phyloP scores from a whole-genome alignment of 345 rosid species.

The Limnanthes douglasii region DNA sequence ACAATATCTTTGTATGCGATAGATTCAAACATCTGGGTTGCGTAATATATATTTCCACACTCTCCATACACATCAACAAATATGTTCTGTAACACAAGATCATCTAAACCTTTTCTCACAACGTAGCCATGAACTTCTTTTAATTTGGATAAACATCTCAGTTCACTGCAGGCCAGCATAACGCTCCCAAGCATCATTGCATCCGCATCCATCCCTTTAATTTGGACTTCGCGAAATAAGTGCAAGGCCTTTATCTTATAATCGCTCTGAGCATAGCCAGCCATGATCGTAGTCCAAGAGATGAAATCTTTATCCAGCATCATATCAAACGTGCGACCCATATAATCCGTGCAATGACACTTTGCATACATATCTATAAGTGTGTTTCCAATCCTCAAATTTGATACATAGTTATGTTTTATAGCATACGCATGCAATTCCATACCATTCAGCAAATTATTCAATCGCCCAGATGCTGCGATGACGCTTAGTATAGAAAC shows the following conservation, averaged over 20 bases:
- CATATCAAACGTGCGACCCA: constrained; percentile 34
- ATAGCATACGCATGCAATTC: constrained; percentile 66
- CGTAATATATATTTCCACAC: constrained; percentile 39
- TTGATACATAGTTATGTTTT: constrained; percentile 34
- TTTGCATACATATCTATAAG: constrained; percentile 71
- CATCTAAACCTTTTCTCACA: constrained; percentile 38
- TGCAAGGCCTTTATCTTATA: constrained; percentile 27
- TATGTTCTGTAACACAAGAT: constrained; percentile 43
- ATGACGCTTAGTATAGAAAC: constrained; percentile 36
- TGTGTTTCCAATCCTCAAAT: constrained; percentile 54
- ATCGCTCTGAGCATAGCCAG: constrained; percentile 58
- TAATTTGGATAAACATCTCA: constrained; percentile 20
- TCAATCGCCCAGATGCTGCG: constrained; percentile 47
- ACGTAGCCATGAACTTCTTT: constrained; percentile 63
- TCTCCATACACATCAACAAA: constrained; percentile 56
- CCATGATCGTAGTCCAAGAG: constrained; percentile 72
- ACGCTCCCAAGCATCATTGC: constrained; percentile 67
- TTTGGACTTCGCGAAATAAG: constrained; percentile 31
- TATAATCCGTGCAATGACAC: constrained; percentile 36
- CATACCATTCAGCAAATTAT: constrained; percentile 45
- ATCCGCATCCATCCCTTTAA: constrained; percentile 29
- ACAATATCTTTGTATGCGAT: constrained; percentile 48
- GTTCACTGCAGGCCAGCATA: constrained; percentile 40
- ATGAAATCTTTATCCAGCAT: constrained; percentile 48
- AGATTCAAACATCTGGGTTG: constrained; percentile 36